Evolutionary conservation across 805 yeast species (phyloP).

Genomic region (Starmerella kuoi): DNA sequence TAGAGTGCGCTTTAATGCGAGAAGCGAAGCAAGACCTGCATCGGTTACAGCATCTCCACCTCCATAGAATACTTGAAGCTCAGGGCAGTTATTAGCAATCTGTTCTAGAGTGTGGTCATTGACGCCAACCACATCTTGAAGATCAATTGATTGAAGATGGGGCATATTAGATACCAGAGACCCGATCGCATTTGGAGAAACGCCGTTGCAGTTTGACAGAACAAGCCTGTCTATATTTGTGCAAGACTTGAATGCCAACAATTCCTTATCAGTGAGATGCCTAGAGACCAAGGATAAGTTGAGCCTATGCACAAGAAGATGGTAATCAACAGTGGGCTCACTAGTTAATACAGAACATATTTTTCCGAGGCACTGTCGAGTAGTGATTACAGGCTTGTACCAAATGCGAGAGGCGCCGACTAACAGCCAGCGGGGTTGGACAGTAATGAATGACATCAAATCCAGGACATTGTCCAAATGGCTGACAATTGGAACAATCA

Average conservation of each 20-base stretch:
- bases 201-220: conserved; percentile 60
- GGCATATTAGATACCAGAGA: conserved; percentile 51
- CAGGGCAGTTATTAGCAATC: conserved; percentile 56
- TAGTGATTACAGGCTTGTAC: conserved; percentile 30
- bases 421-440: conserved; percentile 73
- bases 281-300: conserved; percentile 67
- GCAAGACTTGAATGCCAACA: conserved; percentile 52
- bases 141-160: conserved; percentile 70
- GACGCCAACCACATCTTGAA: conserved; percentile 61
- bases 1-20: conserved; percentile 55
- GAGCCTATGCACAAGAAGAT: conserved; percentile 56
- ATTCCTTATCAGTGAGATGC: conserved; percentile 49
- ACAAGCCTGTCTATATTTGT: conserved; percentile 74
- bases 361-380: neutral
- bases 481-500: conserved; percentile 21
- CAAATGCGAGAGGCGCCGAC: conserved; percentile 81
- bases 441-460: conserved; percentile 37
- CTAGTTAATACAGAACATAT: neutral
- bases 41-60: conserved; percentile 43
- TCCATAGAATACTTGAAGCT: conserved; percentile 81
- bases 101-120: conserved; percentile 59
- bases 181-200: conserved; percentile 51
- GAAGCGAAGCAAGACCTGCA: conserved; percentile 45
- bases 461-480: conserved; percentile 20
- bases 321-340: conserved; percentile 33